phyloP scores from a whole-genome alignment of 768 basidiomycete genomes.

The Mycena floridula region DNA sequence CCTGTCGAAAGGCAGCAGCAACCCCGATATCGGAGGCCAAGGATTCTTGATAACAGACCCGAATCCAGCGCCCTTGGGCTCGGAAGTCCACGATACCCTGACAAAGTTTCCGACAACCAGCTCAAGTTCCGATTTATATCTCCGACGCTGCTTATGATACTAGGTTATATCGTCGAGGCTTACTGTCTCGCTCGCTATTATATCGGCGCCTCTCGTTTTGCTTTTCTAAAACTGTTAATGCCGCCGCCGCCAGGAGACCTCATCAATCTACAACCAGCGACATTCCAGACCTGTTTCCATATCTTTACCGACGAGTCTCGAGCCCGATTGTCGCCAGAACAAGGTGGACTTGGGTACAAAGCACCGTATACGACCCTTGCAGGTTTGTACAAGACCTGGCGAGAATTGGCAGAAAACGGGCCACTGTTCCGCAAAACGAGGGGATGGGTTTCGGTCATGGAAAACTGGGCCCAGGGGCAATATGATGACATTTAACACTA shows the following conservation, averaged over 20 bases:
- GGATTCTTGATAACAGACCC: constrained; percentile 31
- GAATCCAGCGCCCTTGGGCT: constrained; percentile 26
- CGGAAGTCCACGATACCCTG: constrained; percentile 25
- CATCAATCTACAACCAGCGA: constrained; percentile 31
- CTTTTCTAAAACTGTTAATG: no score
- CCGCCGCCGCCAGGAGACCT: constrained; percentile 21
- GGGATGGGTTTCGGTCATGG: no score
- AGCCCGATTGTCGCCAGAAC: constrained; percentile 23
- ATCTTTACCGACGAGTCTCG: constrained; percentile 33
- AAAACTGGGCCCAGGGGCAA: no score
- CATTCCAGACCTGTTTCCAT: constrained; percentile 27
- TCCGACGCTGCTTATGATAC: constrained; percentile 12
- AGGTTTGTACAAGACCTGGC: constrained; percentile 27
- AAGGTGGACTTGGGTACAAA: constrained; percentile 32
- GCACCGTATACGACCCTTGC: constrained; percentile 22
- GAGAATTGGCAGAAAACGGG: constrained; percentile 18
- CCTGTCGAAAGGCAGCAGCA: constrained; percentile 12
- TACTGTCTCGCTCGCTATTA: constrained; percentile 11
- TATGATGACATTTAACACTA: no score
- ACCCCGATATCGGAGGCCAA: constrained; percentile 31
- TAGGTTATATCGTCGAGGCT: constrained; percentile 15
- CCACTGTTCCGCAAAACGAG: neutral
- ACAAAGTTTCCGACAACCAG: constrained; percentile 23
- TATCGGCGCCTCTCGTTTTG: no score
- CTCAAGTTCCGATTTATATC: constrained; percentile 23